Evolutionary conservation across 257 asterid species (phyloP).

Genomic region (Penstemon eatonii): DNA sequence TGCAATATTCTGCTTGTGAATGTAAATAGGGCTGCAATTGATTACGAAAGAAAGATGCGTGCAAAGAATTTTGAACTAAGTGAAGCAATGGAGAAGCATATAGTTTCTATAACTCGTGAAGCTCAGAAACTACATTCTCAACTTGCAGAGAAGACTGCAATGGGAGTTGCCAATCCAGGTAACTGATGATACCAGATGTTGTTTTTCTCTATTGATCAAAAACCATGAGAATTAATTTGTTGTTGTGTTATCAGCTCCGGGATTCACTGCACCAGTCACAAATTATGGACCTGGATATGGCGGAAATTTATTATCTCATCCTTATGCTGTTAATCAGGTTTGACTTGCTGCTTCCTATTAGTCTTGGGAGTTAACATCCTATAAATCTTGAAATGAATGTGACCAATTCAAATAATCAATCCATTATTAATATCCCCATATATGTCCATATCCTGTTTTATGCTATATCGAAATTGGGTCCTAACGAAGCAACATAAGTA

Average conservation of each 20-base stretch:
- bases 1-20: conserved; percentile 26
- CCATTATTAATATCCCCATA: not conserved
- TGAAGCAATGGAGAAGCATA: conserved; percentile 71
- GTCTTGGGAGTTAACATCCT: not conserved
- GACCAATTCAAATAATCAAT: not conserved
- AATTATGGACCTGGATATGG: conserved; percentile 47
- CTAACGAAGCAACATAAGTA: not conserved
- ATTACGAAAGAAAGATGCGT: conserved; percentile 66
- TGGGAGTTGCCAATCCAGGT: conserved; percentile 54
- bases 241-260: conserved; percentile 43
- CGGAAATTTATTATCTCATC: conserved; percentile 37
- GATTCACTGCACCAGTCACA: conserved; percentile 35
- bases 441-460: not conserved
- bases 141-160: conserved; percentile 68
- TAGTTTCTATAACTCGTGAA: conserved; percentile 58
- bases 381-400: conserved; percentile 19
- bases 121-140: conserved; percentile 59
- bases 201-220: conserved; percentile 11
- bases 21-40: conserved; percentile 69
- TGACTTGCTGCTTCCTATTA: conserved; percentile 11
- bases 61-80: conserved; percentile 46
- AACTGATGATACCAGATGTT: conserved; percentile 18
- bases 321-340: conserved; percentile 55
- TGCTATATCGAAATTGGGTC: not conserved
- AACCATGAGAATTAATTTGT: not conserved